Percentiles rank a stretch among this genome's conserved stretches.
These are phyloP conservation scores for Euphorbia schlechtendalii DNA, from an alignment of 441 rosid species.

Conservation along the genomic window DNA sequence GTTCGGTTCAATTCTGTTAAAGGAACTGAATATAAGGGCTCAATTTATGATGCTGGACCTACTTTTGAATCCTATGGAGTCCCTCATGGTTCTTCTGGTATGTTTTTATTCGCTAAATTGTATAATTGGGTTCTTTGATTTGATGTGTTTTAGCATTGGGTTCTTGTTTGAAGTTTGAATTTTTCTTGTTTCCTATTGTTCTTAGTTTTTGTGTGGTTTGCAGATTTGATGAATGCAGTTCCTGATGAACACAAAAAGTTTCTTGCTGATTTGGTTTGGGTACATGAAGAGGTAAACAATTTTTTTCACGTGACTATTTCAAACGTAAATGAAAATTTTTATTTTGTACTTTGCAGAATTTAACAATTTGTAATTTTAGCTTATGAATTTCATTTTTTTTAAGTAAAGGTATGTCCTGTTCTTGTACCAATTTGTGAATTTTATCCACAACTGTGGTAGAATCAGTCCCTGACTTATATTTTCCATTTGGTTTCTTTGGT, in stretches of 20 bases:
- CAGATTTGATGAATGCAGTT: constrained; percentile 64
- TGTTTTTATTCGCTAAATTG: neutral
- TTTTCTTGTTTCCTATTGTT: neutral
- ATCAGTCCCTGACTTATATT: neutral
- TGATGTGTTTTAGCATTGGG: neutral
- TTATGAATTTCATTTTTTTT: no score
- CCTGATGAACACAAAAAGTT: constrained; percentile 83
- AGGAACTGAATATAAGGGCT: constrained; percentile 51
- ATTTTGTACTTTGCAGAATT: neutral
- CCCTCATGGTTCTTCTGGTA: constrained; percentile 78
- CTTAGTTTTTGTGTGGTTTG: constrained; percentile 2
- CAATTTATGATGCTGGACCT: constrained; percentile 67
- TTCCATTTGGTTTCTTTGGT: neutral
- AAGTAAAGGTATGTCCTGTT: no score
- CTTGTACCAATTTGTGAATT: neutral
- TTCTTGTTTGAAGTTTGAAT: neutral
- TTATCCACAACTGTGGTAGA: neutral
- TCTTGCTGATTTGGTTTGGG: constrained; percentile 71
- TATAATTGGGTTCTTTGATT: neutral
- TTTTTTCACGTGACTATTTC: neutral
- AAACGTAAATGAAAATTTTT: neutral
- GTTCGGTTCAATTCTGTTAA: constrained; percentile 33
- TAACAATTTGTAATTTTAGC: no score
- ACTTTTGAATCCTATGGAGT: constrained; percentile 71
- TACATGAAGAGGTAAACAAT: constrained; percentile 62